phyloP scores from a whole-genome alignment of 805 yeast genomes.

The Kazachstania bromeliacearum region DNA sequence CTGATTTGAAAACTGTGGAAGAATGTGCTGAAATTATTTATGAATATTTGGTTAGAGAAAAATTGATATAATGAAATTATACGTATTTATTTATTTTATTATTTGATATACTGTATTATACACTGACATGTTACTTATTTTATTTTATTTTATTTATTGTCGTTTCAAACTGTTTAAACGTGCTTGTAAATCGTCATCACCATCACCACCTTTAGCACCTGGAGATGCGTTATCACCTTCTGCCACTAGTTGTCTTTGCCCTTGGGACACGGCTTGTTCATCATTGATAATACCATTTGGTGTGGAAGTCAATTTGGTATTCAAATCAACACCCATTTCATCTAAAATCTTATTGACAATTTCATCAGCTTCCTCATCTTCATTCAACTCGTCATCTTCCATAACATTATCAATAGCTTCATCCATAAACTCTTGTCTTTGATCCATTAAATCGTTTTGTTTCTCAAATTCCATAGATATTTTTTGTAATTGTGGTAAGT shows the following conservation, averaged over 20 bases:
- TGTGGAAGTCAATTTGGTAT: constrained; percentile 36
- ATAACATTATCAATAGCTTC: constrained; percentile 95
- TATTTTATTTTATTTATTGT: constrained; percentile 5
- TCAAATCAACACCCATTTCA: constrained; percentile 87
- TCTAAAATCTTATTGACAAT: constrained; percentile 86
- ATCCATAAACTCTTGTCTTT: constrained; percentile 97
- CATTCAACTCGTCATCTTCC: constrained; percentile 83
- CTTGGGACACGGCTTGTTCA: too few relatives aligned
- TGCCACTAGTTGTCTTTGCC: constrained; percentile 32
- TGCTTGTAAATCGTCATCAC: constrained; percentile 83
- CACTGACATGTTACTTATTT: background rate
- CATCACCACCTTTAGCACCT: constrained; percentile 21
- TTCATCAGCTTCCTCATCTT: constrained; percentile 85
- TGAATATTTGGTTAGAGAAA: constrained; percentile 51
- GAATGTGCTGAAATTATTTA: constrained; percentile 68
- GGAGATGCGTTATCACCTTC: constrained; percentile 17
- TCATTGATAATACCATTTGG: constrained; percentile 31
- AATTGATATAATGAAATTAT: constrained; percentile 17
- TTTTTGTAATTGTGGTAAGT: constrained; percentile 75
- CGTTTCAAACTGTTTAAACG: constrained; percentile 75
- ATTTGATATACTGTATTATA: background rate
- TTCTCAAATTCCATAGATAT: constrained; percentile 93
- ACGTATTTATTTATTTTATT: background rate
- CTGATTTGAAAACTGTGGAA: constrained; percentile 64
- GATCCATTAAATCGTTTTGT: constrained; percentile 95